Conservation (phyloP, 306 rosid species). For the Lathyrus tuberosus region DNA sequence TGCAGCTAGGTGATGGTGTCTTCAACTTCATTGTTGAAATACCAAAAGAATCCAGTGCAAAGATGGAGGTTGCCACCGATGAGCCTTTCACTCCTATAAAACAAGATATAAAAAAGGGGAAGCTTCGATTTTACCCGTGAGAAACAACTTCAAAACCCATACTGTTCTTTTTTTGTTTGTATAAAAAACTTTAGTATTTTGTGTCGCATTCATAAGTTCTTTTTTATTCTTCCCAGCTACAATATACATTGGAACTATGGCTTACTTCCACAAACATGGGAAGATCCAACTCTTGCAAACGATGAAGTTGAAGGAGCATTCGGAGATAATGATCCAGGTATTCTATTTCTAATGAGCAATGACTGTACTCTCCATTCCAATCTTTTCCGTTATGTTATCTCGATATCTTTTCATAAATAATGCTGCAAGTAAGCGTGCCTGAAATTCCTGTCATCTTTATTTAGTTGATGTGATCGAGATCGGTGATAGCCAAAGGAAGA, state of each 20-base stretch:
- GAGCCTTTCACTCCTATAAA: slow-evolving; percentile 88
- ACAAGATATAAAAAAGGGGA: slow-evolving; percentile 93
- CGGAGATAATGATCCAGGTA: slow-evolving; percentile 96
- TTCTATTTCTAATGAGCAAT: slow-evolving; percentile 7
- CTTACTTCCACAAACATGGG: slow-evolving; percentile 97
- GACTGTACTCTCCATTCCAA: slow-evolving; percentile 21
- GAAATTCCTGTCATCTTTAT: slow-evolving; percentile 39
- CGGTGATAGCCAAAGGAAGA: slow-evolving; percentile 68
- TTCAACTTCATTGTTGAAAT: slow-evolving; percentile 85
- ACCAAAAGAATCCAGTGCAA: slow-evolving; percentile 95
- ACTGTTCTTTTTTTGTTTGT: slow-evolving; percentile 18
- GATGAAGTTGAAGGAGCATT: slow-evolving; percentile 89
- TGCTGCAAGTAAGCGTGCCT: slow-evolving; percentile 3
- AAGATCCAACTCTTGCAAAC: slow-evolving; percentile 87
- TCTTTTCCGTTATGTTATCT: slow-evolving; percentile 6
- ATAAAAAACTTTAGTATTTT: slow-evolving; percentile 18
- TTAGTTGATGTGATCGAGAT: slow-evolving; percentile 94
- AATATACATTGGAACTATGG: slow-evolving; percentile 95
- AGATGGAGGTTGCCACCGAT: slow-evolving; percentile 99
- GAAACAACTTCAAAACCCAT: slow-evolving; percentile 40
- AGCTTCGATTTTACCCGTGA: slow-evolving; percentile 96
- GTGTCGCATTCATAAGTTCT: slow-evolving; percentile 6
- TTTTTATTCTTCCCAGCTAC: slow-evolving; percentile 55
- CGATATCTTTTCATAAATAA: slow-evolving; percentile 1
- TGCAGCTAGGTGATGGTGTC: slow-evolving; percentile 68